Evolutionary conservation across 2,329 filamentous ascomycete species (phyloP).

Genomic region (Cercospora nicotianae): DNA sequence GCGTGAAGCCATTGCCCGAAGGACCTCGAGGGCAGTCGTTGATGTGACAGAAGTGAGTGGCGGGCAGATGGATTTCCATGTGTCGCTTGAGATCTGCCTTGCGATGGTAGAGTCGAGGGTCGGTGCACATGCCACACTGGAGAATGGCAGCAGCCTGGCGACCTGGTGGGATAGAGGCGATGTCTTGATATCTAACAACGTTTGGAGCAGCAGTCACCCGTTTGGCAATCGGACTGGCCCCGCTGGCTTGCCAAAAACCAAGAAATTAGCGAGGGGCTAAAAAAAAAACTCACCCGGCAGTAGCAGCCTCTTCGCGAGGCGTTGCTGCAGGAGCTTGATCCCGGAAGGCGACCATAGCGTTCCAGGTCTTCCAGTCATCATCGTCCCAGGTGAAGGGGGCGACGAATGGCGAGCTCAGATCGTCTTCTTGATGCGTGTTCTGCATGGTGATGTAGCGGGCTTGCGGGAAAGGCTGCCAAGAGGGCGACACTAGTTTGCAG

Average conservation of each 20-base stretch:
- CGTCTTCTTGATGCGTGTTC: not conserved
- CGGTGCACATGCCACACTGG: slow-evolving; percentile 26
- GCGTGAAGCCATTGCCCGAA: slow-evolving; percentile 14
- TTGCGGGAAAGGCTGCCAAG: not conserved
- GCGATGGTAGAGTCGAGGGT: slow-evolving; percentile 24
- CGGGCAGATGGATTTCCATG: slow-evolving; percentile 23
- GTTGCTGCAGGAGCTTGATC: not conserved
- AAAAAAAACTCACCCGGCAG: not conserved
- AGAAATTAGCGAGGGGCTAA: no score
- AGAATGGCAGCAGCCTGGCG: slow-evolving; percentile 11
- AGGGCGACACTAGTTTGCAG: not conserved
- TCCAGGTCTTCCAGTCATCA: not conserved
- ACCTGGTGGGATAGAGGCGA: slow-evolving; percentile 12
- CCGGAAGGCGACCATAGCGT: not conserved
- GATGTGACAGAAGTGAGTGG: slow-evolving; percentile 18
- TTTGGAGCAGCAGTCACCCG: no score
- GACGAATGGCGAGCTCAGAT: not conserved
- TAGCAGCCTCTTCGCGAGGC: not conserved
- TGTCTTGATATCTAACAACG: no score
- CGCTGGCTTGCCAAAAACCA: no score
- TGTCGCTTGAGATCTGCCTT: slow-evolving; percentile 30
- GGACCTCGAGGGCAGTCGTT: slow-evolving; percentile 12
- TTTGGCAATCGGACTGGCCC: no score
- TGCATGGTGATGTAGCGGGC: not conserved
- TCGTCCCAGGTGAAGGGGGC: not conserved